A percentile compares a stretch with the other conserved stretches of the same genome.
Conservation (phyloP, 495 filamentous ascomycete species). For the Neurospora sp. region DNA sequence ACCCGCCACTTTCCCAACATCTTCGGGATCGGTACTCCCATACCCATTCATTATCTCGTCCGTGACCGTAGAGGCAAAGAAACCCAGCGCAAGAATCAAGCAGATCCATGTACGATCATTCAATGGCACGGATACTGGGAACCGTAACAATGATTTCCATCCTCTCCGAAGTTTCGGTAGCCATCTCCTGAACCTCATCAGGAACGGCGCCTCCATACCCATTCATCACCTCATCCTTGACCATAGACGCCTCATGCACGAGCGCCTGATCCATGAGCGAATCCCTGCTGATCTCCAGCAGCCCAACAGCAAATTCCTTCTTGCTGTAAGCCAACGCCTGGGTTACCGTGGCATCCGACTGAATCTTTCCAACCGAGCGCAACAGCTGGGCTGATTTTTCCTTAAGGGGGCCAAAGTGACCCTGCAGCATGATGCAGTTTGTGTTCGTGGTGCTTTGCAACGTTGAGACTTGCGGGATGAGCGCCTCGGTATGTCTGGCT, state of each 20-base stretch:
- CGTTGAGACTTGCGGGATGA: not conserved
- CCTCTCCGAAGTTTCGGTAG: not conserved
- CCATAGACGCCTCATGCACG: not conserved
- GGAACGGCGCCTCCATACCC: not conserved
- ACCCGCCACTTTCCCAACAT: too few relatives aligned
- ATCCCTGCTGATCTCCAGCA: not conserved
- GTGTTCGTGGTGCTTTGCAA: not conserved
- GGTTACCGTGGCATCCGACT: not conserved
- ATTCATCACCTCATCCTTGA: not conserved
- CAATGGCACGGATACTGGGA: not conserved
- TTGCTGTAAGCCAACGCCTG: not conserved
- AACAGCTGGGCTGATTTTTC: not conserved
- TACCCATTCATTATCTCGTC: too few relatives aligned
- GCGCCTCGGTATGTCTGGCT: not conserved
- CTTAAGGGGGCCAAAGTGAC: not conserved
- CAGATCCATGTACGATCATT: not conserved
- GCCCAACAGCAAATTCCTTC: not conserved
- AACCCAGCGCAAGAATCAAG: not conserved
- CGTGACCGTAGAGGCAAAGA: too few relatives aligned
- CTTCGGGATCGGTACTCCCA: too few relatives aligned
- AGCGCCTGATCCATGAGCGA: not conserved
- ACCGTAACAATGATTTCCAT: not conserved
- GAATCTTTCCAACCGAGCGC: not conserved
- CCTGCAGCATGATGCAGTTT: not conserved
- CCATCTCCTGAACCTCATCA: not conserved